Conservation (phyloP, 305 asterid genomes). For the Fraxinus velutina region DNA sequence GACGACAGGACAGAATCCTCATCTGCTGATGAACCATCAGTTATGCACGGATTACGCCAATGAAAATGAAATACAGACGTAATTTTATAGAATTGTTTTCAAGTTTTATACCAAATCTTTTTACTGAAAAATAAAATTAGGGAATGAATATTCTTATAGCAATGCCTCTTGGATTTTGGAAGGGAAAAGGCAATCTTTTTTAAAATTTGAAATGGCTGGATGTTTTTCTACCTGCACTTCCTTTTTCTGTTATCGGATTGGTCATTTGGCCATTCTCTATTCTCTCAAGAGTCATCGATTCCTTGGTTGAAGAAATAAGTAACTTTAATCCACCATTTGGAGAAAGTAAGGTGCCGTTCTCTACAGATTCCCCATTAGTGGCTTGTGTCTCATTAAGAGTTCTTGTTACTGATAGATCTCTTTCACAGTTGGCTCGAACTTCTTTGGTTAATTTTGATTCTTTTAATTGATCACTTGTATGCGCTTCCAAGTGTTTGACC, state of each 20-base stretch:
- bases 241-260: conserved; percentile 28
- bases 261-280: conserved; percentile 27
- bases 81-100: not conserved
- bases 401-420: conserved; percentile 17
- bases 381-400: conserved; percentile 30
- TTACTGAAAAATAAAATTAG: not conserved
- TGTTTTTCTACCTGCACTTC: conserved; percentile 34
- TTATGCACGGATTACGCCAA: not conserved
- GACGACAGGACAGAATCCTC: conserved; percentile 10
- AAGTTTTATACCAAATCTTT: not conserved
- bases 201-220: not conserved
- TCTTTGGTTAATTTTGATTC: conserved; percentile 29
- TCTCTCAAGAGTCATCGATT: conserved; percentile 27
- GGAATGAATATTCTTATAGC: not conserved
- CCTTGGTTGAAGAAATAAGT: conserved; percentile 39
- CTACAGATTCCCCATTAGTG: conserved; percentile 29
- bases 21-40: conserved; percentile 22
- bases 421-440: conserved; percentile 25
- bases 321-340: conserved; percentile 44
- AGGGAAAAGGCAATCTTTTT: not conserved
- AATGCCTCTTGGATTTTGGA: not conserved
- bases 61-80: not conserved
- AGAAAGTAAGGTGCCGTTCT: conserved; percentile 28
- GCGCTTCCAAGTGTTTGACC: conserved; percentile 28
- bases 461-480: conserved; percentile 23